A percentile compares a stretch with the other conserved stretches of the same genome.
Conservation (phyloP, 257 asterid genomes). For the Solanum virginianum region DNA sequence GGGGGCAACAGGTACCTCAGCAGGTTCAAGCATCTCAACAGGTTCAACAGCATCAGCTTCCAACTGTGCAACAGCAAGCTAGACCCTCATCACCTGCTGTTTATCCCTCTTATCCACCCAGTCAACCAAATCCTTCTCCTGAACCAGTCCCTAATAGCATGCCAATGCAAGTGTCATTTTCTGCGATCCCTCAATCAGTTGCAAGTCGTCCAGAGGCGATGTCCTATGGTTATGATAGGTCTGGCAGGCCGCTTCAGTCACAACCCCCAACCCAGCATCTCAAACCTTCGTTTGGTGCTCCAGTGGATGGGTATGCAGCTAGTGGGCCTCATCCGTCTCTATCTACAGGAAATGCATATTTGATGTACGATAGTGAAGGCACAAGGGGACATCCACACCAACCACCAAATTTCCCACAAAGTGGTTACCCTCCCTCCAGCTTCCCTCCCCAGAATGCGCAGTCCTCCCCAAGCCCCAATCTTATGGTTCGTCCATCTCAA, state of each 20-base stretch:
- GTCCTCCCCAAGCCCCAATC: conserved; percentile 35
- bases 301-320: conserved; percentile 52
- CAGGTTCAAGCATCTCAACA: conserved; percentile 18
- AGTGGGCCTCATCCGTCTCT: conserved; percentile 55
- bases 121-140: conserved; percentile 48
- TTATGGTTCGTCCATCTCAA: conserved; percentile 34
- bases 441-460: conserved; percentile 40
- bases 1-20: conserved; percentile 53
- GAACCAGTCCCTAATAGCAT: conserved; percentile 49
- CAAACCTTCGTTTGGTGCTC: conserved; percentile 34
- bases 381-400: conserved; percentile 45
- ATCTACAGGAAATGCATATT: conserved; percentile 45
- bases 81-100: conserved; percentile 58
- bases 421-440: conserved; percentile 51
- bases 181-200: conserved; percentile 42
- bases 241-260: conserved; percentile 50
- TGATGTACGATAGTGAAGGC: conserved; percentile 59
- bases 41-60: conserved; percentile 3
- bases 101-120: conserved; percentile 42
- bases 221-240: conserved; percentile 45
- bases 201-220: conserved; percentile 36
- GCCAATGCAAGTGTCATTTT: conserved; percentile 52
- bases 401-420: conserved; percentile 50
- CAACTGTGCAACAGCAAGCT: conserved; percentile 47
- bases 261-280: conserved; percentile 50